These are phyloP conservation scores for Volvox carteri DNA, from an alignment of 163 green algal genomes.

Conservation along the genomic window DNA sequence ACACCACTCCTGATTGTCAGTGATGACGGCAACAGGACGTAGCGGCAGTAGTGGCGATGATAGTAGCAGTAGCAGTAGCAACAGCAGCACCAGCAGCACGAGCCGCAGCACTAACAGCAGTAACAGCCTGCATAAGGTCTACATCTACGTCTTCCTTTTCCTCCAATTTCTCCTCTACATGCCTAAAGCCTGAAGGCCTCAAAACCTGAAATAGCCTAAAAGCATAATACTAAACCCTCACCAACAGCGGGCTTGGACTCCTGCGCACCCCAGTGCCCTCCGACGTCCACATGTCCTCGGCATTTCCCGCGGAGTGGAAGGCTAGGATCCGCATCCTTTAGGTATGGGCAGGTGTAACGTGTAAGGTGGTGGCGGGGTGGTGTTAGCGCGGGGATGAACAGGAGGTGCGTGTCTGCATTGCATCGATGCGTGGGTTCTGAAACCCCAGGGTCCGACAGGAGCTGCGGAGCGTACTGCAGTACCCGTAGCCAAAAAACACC, in stretches of 20 bases:
- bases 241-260: conserved; percentile 81
- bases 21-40: not conserved
- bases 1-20: conserved; percentile 78
- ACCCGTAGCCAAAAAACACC: no score
- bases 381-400: not conserved
- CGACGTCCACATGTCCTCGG: conserved; percentile 92
- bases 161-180: no score
- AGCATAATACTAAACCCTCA: conserved; percentile 27
- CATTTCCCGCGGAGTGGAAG: conserved; percentile 85
- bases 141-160: no score
- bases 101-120: not conserved
- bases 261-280: conserved; percentile 84
- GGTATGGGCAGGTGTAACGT: not conserved
- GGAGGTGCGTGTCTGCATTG: not conserved
- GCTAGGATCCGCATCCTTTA: conserved; percentile 77
- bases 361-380: not conserved
- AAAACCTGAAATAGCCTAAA: no score
- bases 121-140: no score
- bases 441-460: no score
- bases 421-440: no score
- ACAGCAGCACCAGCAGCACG: not conserved
- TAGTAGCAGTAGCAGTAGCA: not conserved
- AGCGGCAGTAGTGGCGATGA: not conserved
- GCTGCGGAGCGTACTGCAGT: no score
- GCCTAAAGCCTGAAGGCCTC: no score